Percentiles rank a stretch among this genome's conserved stretches.
Conservation (phyloP, 2,329 filamentous ascomycete genomes). For the Fusarium sp. region DNA sequence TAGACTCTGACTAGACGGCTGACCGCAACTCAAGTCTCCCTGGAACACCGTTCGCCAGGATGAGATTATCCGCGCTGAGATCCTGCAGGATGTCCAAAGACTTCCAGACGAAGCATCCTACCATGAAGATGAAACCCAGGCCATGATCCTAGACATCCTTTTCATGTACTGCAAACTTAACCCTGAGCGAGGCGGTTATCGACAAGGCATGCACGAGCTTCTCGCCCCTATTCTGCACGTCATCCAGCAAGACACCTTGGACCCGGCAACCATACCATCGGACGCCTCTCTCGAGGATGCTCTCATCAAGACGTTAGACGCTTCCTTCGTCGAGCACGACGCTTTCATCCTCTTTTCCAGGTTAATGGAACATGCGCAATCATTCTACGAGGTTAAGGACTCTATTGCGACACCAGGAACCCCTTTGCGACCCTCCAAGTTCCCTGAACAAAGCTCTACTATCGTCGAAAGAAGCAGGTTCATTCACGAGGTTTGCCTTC, state of each 20-base stretch:
- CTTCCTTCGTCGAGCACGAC: constrained; percentile 86
- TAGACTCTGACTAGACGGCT: constrained; percentile 6
- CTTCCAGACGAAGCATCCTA: constrained; percentile 95
- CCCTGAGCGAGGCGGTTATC: constrained; percentile 85
- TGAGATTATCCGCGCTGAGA: constrained; percentile 86
- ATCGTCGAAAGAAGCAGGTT: constrained; percentile 89
- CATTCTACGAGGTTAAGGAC: constrained; percentile 80
- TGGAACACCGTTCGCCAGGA: constrained; percentile 91
- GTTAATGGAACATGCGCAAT: constrained; percentile 88
- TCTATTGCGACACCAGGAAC: constrained; percentile 25
- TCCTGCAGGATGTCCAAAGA: constrained; percentile 92
- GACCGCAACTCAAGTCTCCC: constrained; percentile 73
- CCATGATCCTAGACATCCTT: constrained; percentile 85
- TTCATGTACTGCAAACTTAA: constrained; percentile 97
- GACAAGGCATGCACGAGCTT: constrained; percentile 99
- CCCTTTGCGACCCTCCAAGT: constrained; percentile 27
- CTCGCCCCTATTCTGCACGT: constrained; percentile 90
- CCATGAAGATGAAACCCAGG: constrained; percentile 81
- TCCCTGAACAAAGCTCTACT: constrained; percentile 55
- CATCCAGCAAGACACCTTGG: constrained; percentile 83
- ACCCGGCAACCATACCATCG: constrained; percentile 54
- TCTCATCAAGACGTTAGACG: constrained; percentile 77
- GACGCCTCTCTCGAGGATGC: constrained; percentile 58
- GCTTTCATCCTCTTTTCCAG: constrained; percentile 86
- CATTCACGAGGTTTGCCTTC: constrained; percentile 86